Percentiles rank a stretch among this genome's conserved stretches.
Evolutionary conservation across 768 basidiomycete genomes (phyloP).

Genomic region (Nevesoporus exiguus): DNA sequence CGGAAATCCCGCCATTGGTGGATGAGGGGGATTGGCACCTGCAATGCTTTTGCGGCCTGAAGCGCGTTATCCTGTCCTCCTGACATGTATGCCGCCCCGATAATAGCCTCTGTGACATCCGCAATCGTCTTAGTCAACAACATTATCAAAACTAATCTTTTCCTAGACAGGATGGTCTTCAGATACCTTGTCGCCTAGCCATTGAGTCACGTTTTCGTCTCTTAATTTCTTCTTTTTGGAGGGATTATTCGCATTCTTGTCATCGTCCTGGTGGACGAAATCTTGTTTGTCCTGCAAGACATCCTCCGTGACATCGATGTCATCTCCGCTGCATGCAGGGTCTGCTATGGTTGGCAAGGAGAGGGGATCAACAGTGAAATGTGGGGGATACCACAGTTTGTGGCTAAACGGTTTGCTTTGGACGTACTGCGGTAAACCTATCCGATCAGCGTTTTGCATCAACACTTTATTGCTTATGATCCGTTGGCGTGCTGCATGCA

Average conservation of each 20-base stretch:
- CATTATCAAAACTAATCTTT: slow-evolving; percentile 10
- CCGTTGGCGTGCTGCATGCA: slow-evolving; percentile 63
- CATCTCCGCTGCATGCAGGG: slow-evolving; percentile 32
- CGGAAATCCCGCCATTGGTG: slow-evolving; percentile 71
- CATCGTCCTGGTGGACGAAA: slow-evolving; percentile 12
- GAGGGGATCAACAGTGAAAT: slow-evolving; percentile 32
- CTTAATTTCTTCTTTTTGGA: slow-evolving; percentile 38
- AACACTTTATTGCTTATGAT: slow-evolving; percentile 76
- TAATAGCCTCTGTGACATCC: slow-evolving; percentile 81
- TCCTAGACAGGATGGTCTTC: background rate
- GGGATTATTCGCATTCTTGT: slow-evolving; percentile 2
- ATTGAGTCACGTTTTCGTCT: slow-evolving; percentile 45
- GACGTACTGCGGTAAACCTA: slow-evolving; percentile 69
- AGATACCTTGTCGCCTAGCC: slow-evolving; percentile 75
- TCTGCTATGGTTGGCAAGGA: slow-evolving; percentile 12
- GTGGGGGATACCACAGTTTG: slow-evolving; percentile 63
- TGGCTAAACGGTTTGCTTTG: slow-evolving; percentile 67
- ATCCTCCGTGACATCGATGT: slow-evolving; percentile 16
- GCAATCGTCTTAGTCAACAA: slow-evolving; percentile 58
- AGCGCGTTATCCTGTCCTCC: slow-evolving; percentile 69
- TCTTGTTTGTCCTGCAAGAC: slow-evolving; percentile 10
- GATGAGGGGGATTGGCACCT: slow-evolving; percentile 60
- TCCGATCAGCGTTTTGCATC: slow-evolving; percentile 48
- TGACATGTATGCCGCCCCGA: slow-evolving; percentile 76
- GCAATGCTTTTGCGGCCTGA: slow-evolving; percentile 58